Conservation (phyloP, 2,329 filamentous ascomycete species). For the Ophiobolus disseminans region DNA sequence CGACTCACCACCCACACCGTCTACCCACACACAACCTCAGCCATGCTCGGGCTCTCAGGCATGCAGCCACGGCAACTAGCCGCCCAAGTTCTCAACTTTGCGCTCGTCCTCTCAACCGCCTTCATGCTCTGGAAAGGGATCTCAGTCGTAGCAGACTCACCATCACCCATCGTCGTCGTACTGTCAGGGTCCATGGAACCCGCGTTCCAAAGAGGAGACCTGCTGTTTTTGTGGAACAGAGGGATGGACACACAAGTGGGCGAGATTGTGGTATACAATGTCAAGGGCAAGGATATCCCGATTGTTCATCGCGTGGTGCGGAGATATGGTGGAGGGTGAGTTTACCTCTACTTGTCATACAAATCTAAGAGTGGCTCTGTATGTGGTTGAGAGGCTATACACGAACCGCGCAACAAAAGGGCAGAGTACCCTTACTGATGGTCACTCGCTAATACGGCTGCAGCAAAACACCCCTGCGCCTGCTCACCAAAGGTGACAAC, state of each 20-base stretch:
- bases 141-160: slow-evolving; percentile 73
- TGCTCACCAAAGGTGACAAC: slow-evolving; percentile 98
- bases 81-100: slow-evolving; percentile 87
- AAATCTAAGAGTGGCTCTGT: no score
- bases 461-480: slow-evolving; percentile 62
- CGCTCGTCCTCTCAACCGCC: slow-evolving; percentile 84
- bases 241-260: slow-evolving; percentile 69
- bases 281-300: slow-evolving; percentile 92
- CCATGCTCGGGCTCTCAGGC: slow-evolving; percentile 58
- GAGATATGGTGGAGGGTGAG: slow-evolving; percentile 66
- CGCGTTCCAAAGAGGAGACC: slow-evolving; percentile 78
- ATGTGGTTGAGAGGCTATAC: no score
- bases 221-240: slow-evolving; percentile 79
- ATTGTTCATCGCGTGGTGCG: slow-evolving; percentile 94
- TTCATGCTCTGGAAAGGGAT: slow-evolving; percentile 95
- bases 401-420: no score
- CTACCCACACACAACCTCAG: slow-evolving; percentile 20
- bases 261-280: slow-evolving; percentile 81
- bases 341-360: slow-evolving; percentile 9
- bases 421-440: no score
- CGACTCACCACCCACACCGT: background rate
- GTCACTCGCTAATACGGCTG: slow-evolving; percentile 24
- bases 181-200: slow-evolving; percentile 85
- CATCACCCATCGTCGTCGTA: slow-evolving; percentile 79
- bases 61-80: slow-evolving; percentile 81